These are phyloP conservation scores for Starmerella cellae DNA, from an alignment of 805 yeast genomes.

Conservation along the genomic window DNA sequence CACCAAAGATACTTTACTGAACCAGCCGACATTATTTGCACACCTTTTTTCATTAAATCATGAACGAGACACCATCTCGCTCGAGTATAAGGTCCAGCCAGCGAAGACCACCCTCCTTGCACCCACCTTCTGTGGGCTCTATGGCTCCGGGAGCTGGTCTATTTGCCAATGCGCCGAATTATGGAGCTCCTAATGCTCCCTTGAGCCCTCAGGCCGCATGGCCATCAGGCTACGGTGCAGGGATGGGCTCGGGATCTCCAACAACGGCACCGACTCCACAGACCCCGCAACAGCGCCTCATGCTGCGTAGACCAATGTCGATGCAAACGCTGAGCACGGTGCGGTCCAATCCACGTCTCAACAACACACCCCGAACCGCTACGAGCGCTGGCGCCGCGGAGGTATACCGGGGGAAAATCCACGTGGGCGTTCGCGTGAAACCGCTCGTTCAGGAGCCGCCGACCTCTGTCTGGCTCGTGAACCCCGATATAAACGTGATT, in stretches of 20 bases:
- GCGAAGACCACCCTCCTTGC: conserved; percentile 10
- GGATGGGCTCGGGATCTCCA: neutral
- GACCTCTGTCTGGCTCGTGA: conserved; percentile 8
- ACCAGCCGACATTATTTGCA: too few species aligned
- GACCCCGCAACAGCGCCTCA: conserved; percentile 14
- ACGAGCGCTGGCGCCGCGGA: conserved; percentile 4
- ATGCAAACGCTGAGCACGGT: conserved; percentile 17
- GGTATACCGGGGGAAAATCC: conserved; percentile 53
- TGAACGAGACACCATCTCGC: conserved; percentile 13
- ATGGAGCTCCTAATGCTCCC: neutral
- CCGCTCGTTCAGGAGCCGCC: conserved; percentile 31
- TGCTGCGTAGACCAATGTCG: conserved; percentile 19
- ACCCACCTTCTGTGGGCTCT: conserved; percentile 5
- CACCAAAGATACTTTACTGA: too few species aligned
- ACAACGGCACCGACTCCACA: conserved; percentile 6
- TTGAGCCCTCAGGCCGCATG: too few species aligned
- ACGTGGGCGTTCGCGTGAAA: conserved; percentile 65
- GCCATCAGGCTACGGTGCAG: neutral
- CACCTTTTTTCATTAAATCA: neutral
- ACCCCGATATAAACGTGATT: conserved; percentile 3
- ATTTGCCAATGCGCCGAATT: neutral
- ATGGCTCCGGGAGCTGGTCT: neutral
- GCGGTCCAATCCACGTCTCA: conserved; percentile 11
- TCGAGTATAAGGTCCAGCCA: conserved; percentile 1
- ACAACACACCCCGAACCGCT: conserved; percentile 9